Conservation (phyloP, 306 rosid genomes). For the Glycine soja region DNA sequence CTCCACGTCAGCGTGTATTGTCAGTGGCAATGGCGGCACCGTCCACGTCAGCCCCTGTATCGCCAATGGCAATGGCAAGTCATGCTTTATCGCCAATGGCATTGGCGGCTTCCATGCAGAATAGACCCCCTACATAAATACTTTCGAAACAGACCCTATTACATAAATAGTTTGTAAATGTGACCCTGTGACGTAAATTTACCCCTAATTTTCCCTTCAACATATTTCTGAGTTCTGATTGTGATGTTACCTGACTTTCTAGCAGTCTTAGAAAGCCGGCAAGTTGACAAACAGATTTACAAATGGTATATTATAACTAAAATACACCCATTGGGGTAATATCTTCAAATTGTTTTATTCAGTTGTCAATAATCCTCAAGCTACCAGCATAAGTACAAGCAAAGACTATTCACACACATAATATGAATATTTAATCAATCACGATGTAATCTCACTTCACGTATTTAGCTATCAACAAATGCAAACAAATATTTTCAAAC, state of each 20-base stretch:
- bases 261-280: constrained; percentile 52
- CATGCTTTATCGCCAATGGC: no score
- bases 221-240: constrained; percentile 32
- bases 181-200: no score
- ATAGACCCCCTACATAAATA: no score
- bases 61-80: no score
- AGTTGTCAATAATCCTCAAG: constrained; percentile 52
- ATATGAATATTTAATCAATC: constrained; percentile 15
- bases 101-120: no score
- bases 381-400: constrained; percentile 46
- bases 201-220: neutral
- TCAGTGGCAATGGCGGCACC: no score
- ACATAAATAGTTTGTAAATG: no score
- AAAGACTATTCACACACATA: neutral
- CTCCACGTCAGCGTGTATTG: no score
- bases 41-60: no score
- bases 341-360: constrained; percentile 52
- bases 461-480: constrained; percentile 19
- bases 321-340: constrained; percentile 6
- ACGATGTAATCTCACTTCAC: constrained; percentile 50
- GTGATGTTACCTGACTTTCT: constrained; percentile 50
- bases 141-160: no score
- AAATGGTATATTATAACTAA: constrained; percentile 14
- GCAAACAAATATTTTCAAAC: constrained; percentile 37
- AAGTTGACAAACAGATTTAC: constrained; percentile 21